Evolutionary conservation across 768 basidiomycete genomes (phyloP).

Genomic region (Cantharellus cinnabarinus): DNA sequence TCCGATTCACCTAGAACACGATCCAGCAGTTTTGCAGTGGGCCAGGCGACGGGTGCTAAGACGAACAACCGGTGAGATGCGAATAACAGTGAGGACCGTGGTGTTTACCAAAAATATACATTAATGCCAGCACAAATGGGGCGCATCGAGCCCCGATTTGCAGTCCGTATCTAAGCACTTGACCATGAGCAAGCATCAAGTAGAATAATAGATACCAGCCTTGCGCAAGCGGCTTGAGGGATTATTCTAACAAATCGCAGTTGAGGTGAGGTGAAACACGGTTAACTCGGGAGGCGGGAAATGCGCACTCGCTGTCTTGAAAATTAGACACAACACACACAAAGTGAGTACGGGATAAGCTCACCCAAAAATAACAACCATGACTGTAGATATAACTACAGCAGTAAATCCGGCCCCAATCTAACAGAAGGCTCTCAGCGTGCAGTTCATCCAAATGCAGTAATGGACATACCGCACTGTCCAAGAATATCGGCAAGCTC

Average conservation of each 20-base stretch:
- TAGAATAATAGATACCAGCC: background rate
- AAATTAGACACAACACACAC: slow-evolving; percentile 19
- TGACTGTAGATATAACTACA: slow-evolving; percentile 8
- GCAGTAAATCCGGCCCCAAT: slow-evolving; percentile 10
- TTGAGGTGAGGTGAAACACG: background rate
- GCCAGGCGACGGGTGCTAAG: slow-evolving; percentile 57
- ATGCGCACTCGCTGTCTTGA: slow-evolving; percentile 23
- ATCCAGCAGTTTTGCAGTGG: slow-evolving; percentile 56
- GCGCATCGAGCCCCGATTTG: slow-evolving; percentile 60
- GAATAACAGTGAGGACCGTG: background rate
- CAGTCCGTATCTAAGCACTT: slow-evolving; percentile 41
- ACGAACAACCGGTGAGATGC: background rate
- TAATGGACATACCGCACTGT: slow-evolving; percentile 6
- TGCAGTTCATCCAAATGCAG: background rate
- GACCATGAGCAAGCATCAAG: background rate
- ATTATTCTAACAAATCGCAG: slow-evolving; percentile 33
- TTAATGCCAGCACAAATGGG: slow-evolving; percentile 49
- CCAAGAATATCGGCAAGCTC: slow-evolving; percentile 8
- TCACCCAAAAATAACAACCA: slow-evolving; percentile 63
- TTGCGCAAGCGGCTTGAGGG: slow-evolving; percentile 44
- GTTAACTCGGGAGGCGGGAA: background rate
- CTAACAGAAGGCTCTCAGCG: background rate
- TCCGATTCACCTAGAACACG: slow-evolving; percentile 52
- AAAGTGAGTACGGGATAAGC: background rate
- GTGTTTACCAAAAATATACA: slow-evolving; percentile 37